These are phyloP conservation scores for Anacardium occidentale DNA, from an alignment of 345 rosid genomes.

Conservation along the genomic window DNA sequence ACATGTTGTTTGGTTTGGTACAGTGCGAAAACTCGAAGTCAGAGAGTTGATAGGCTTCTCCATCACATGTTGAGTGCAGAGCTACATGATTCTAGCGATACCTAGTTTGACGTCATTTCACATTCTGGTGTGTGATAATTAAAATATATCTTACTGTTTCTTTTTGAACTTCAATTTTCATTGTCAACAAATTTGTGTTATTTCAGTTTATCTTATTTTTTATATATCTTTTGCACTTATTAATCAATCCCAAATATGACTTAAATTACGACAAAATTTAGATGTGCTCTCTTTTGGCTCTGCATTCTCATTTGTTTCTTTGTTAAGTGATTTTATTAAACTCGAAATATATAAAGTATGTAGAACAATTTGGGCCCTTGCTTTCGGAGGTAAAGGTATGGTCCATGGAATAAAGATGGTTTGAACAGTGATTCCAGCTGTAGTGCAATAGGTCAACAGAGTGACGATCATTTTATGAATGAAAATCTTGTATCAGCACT, in stretches of 20 bases:
- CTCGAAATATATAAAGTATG: neutral
- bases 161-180: neutral
- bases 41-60: conserved; percentile 82
- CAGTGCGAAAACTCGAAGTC: conserved; percentile 87
- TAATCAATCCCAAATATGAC: neutral
- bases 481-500: no score
- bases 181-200: neutral
- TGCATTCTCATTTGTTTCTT: neutral
- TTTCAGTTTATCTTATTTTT: neutral
- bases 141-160: neutral
- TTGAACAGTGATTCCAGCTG: no score
- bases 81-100: conserved; percentile 34
- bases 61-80: conserved; percentile 84
- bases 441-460: no score
- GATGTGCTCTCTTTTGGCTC: no score
- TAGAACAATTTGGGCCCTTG: neutral
- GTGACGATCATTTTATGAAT: no score
- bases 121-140: conserved; percentile 17
- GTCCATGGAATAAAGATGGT: no score
- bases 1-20: conserved; percentile 19
- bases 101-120: conserved; percentile 17
- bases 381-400: no score
- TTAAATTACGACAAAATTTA: no score
- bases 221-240: no score
- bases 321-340: no score